Conservation (phyloP, 2,329 filamentous ascomycete genomes). For the Pseudomassariella vexata region DNA sequence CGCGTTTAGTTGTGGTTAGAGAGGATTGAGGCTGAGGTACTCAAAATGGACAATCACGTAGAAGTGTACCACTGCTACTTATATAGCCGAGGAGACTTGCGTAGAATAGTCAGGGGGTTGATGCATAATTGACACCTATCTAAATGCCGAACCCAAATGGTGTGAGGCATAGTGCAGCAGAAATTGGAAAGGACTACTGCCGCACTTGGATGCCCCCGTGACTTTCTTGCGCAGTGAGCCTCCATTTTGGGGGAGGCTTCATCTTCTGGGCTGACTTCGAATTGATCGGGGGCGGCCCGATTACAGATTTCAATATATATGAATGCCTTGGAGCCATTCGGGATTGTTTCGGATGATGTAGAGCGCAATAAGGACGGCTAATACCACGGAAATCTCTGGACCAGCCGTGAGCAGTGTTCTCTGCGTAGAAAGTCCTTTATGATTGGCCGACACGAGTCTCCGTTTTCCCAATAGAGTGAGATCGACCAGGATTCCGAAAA, state of each 20-base stretch:
- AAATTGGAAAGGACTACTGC: background rate
- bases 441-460: background rate
- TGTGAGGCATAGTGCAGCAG: background rate
- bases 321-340: background rate
- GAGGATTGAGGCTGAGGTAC: background rate
- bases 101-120: background rate
- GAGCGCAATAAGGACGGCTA: background rate
- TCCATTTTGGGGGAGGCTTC: no score
- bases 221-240: no score
- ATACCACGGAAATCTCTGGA: background rate
- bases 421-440: background rate
- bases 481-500: background rate
- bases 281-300: background rate
- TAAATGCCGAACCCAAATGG: background rate
- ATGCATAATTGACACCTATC: background rate
- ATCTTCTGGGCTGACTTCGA: background rate
- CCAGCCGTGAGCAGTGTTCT: background rate
- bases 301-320: background rate
- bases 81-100: background rate
- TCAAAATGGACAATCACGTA: background rate
- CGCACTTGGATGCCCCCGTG: no score
- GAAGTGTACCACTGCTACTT: no score
- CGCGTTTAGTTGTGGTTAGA: background rate
- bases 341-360: background rate
- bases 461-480: conserved; percentile 1